Percentiles rank a stretch among this genome's conserved stretches.
Evolutionary conservation across 2,329 filamentous ascomycete genomes (phyloP).

Genomic region (Aspergillus luchuensis): DNA sequence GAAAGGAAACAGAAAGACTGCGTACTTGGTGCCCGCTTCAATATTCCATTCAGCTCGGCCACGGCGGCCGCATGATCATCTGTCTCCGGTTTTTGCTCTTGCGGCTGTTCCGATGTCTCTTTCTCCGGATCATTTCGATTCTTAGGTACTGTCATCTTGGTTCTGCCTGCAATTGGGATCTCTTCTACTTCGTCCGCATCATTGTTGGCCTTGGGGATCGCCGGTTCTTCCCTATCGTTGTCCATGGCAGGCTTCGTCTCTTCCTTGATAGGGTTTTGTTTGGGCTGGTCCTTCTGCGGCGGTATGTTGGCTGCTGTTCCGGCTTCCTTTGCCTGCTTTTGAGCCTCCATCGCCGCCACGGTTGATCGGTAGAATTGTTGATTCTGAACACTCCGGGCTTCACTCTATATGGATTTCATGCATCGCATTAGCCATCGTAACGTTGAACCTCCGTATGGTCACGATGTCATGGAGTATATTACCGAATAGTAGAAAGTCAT

Average conservation of each 20-base stretch:
- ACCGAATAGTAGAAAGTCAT: slow-evolving; percentile 74
- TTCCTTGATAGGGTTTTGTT: slow-evolving; percentile 68
- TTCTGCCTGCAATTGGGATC: slow-evolving; percentile 57
- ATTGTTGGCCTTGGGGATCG: slow-evolving; percentile 10
- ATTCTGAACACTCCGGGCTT: slow-evolving; percentile 43
- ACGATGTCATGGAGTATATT: slow-evolving; percentile 30
- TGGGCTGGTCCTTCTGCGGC: slow-evolving; percentile 68
- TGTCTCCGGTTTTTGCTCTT: slow-evolving; percentile 57
- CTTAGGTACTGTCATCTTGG: slow-evolving; percentile 50
- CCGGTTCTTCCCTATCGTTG: slow-evolving; percentile 5
- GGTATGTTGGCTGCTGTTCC: slow-evolving; percentile 61
- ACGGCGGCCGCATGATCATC: slow-evolving; percentile 54
- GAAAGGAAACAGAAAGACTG: slow-evolving; percentile 15
- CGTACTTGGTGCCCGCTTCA: slow-evolving; percentile 83
- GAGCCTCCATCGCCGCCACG: slow-evolving; percentile 55
- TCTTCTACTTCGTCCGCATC: slow-evolving; percentile 42
- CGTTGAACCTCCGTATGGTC: background rate
- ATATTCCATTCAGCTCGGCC: slow-evolving; percentile 71
- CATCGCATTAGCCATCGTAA: slow-evolving; percentile 10
- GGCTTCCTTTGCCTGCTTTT: slow-evolving; percentile 43
- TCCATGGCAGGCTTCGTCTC: slow-evolving; percentile 35
- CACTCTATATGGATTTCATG: slow-evolving; percentile 33
- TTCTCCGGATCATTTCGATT: slow-evolving; percentile 36
- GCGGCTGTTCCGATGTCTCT: slow-evolving; percentile 51
- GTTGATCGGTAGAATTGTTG: slow-evolving; percentile 59